These are phyloP conservation scores for Neotropicomus parvogracilis DNA, from an alignment of 1,284 basidiomycete genomes.

Conservation along the genomic window DNA sequence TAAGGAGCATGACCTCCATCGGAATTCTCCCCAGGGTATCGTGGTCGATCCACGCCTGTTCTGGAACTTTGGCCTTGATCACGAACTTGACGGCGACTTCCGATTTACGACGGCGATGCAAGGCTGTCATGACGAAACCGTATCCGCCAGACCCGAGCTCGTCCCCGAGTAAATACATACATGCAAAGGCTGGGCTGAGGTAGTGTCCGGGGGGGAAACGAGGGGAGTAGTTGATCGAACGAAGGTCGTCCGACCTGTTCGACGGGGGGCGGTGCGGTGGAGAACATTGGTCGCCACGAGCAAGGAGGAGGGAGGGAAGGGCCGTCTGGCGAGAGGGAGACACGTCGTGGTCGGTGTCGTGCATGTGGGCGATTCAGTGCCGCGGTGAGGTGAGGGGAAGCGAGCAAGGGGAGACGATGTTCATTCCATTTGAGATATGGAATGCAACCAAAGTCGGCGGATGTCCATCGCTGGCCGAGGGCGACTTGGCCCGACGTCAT, in stretches of 20 bases:
- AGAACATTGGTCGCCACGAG: slow-evolving; percentile 8
- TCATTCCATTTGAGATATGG: slow-evolving; percentile 20
- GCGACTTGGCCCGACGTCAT: slow-evolving; percentile 24
- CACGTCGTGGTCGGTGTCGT: background rate
- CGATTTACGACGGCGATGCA: slow-evolving; percentile 47
- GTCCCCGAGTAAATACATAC: slow-evolving; percentile 65
- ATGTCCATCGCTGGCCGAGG: background rate
- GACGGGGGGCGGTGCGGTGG: slow-evolving; percentile 4
- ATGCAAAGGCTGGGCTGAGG: slow-evolving; percentile 66
- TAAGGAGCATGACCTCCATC: slow-evolving; percentile 77
- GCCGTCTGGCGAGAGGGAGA: background rate
- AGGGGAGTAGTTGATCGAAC: slow-evolving; percentile 46
- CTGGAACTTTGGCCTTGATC: slow-evolving; percentile 78
- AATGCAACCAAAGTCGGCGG: slow-evolving; percentile 23
- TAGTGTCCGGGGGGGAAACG: slow-evolving; percentile 60
- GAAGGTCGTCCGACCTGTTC: slow-evolving; percentile 14
- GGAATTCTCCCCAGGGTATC: slow-evolving; percentile 62
- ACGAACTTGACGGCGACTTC: slow-evolving; percentile 95
- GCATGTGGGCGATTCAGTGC: slow-evolving; percentile 3
- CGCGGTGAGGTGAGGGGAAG: background rate
- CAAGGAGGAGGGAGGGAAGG: slow-evolving; percentile 25
- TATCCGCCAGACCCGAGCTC: slow-evolving; percentile 90
- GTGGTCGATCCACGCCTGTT: slow-evolving; percentile 76
- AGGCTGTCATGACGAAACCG: slow-evolving; percentile 85
- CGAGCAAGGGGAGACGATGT: background rate